These are phyloP conservation scores for Neurospora sublineolata DNA, from an alignment of 495 filamentous ascomycete species.

Conservation along the genomic window DNA sequence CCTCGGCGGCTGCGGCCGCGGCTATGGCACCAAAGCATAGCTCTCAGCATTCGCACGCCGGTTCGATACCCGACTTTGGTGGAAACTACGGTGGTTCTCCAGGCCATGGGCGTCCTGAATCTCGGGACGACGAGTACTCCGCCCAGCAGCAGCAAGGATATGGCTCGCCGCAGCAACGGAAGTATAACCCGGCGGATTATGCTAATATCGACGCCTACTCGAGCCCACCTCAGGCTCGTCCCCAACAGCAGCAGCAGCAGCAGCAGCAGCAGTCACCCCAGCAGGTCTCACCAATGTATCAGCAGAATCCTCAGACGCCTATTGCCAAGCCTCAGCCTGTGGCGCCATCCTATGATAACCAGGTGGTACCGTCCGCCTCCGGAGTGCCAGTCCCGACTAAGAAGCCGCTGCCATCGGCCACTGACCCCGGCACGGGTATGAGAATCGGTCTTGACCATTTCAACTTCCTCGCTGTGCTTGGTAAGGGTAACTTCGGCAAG, in stretches of 20 bases:
- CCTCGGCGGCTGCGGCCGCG: constrained; percentile 36
- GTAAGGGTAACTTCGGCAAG: constrained; percentile 99
- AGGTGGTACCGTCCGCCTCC: constrained; percentile 16
- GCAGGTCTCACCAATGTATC: constrained; percentile 10
- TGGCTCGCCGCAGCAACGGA: constrained; percentile 42
- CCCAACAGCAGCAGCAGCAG: constrained; percentile 25
- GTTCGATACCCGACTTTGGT: constrained; percentile 26
- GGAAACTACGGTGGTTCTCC: constrained; percentile 28
- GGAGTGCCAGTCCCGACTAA: constrained; percentile 28
- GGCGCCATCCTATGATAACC: constrained; percentile 21
- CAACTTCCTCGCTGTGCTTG: constrained; percentile 97
- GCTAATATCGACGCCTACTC: constrained; percentile 45
- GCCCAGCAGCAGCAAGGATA: constrained; percentile 37
- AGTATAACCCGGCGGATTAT: constrained; percentile 66
- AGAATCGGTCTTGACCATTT: constrained; percentile 96
- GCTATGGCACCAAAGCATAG: constrained; percentile 29
- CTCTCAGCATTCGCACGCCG: constrained; percentile 14
- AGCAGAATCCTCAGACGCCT: constrained; percentile 9
- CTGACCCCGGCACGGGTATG: constrained; percentile 53
- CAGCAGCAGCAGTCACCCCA: constrained; percentile 32
- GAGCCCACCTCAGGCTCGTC: constrained; percentile 27
- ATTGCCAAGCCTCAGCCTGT: constrained; percentile 29
- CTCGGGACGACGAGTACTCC: constrained; percentile 36
- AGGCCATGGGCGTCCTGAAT: constrained; percentile 24
- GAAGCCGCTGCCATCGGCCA: constrained; percentile 46